Evolutionary conservation across 345 rosid genomes (phyloP).

Genomic region (Brassica carinata): DNA sequence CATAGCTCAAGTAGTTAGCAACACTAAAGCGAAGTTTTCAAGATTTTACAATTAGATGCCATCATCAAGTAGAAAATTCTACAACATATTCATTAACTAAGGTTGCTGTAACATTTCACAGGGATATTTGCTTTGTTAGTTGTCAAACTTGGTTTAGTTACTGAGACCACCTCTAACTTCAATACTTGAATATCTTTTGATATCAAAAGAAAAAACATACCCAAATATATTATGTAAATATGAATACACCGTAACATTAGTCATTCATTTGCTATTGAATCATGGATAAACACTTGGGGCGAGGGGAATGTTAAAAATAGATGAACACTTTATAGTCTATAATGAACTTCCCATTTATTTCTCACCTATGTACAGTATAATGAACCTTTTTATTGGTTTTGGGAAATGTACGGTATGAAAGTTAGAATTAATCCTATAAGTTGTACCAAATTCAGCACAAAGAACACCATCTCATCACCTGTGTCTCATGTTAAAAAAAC

Average conservation of each 20-base stretch:
- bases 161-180: background rate
- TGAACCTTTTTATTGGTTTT: constrained; percentile 6
- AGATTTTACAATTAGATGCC: background rate
- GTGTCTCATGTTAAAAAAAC: background rate
- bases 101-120: background rate
- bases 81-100: background rate
- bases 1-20: background rate
- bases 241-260: background rate
- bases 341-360: background rate
- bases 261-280: background rate
- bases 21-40: background rate
- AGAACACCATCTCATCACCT: constrained; percentile 36
- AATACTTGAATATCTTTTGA: background rate
- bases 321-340: background rate
- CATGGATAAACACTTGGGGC: background rate
- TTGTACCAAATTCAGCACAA: constrained; percentile 34
- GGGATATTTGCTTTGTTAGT: background rate
- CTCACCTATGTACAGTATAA: background rate
- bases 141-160: background rate
- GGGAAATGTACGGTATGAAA: constrained; percentile 28
- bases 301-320: too few relatives aligned
- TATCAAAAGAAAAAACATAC: background rate
- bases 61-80: background rate
- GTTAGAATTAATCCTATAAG: constrained; percentile 25
- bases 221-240: background rate